A percentile compares a stretch with the other conserved stretches of the same genome.
Evolutionary conservation across 2,329 filamentous ascomycete genomes (phyloP).

Genomic region (Colletotrichum scovillei): DNA sequence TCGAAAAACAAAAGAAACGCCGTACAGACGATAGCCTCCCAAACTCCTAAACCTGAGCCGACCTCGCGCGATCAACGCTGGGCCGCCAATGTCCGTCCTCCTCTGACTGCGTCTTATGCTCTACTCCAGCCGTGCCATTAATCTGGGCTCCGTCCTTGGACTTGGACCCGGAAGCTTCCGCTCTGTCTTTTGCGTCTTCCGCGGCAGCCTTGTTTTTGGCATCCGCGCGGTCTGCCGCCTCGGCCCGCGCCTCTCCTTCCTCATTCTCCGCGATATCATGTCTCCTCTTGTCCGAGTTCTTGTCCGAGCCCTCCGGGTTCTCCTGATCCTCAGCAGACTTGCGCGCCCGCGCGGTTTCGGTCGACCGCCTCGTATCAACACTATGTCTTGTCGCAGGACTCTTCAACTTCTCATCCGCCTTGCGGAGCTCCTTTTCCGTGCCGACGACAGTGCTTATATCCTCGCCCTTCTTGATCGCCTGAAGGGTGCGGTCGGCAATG

Average conservation of each 20-base stretch:
- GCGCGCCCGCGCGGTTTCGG: background rate
- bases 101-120: background rate
- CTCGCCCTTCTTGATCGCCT: slow-evolving; percentile 58
- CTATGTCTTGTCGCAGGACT: slow-evolving; percentile 24
- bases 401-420: slow-evolving; percentile 37
- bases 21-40: background rate
- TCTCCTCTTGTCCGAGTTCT: background rate
- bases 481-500: slow-evolving; percentile 57
- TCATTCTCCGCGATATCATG: slow-evolving; percentile 22
- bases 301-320: background rate
- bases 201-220: background rate
- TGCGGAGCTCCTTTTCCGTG: slow-evolving; percentile 38
- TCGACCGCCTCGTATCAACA: slow-evolving; percentile 18
- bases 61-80: slow-evolving; percentile 15
- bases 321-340: slow-evolving; percentile 9
- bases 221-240: slow-evolving; percentile 5
- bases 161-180: background rate
- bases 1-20: slow-evolving; percentile 11
- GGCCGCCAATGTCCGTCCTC: background rate
- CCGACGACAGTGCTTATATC: slow-evolving; percentile 48
- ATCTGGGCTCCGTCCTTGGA: background rate
- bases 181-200: background rate
- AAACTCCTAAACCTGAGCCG: slow-evolving; percentile 18
- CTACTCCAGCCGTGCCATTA: background rate
- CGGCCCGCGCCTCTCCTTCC: slow-evolving; percentile 13